Base-by-base conservation (phyloP, 768 basidiomycete genomes). In the Lentinula edodes region DNA sequence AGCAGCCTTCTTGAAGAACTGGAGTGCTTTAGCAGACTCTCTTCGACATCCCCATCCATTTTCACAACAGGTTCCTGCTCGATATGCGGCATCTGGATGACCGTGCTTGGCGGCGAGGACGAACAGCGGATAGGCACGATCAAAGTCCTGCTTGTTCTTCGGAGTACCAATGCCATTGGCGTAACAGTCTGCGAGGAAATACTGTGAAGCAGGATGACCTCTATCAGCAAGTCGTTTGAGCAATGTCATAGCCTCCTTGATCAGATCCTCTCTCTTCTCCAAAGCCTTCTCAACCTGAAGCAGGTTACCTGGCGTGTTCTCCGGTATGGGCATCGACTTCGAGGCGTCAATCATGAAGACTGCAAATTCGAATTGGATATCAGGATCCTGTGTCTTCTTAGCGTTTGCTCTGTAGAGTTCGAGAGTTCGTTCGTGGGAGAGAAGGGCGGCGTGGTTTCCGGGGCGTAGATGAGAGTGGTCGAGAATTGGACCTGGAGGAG, bases 261-360 rank as follows among this genome's bases (percentile, higher is more conserved):
- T 77, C 71, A 98, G 83, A 64, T 92, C 93, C 58, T 98, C 95
- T 41, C 90, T 82, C 71, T 91, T 91, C 70, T 89, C 88, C 20
- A 85, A 71, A 1, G 90, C 89, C 69, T 86, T 86, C 72, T 93
- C 92, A 61, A 93, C 88, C 45, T 90, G 85, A 71, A 93, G 80
- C 51, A 91, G 81, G 67, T 93, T 91, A 35, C 85, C 88, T 0
- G 84, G 80, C 2, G 88, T 88, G 15, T 77, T 81, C 2, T 76
- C 76, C 5, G 92, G 91, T 61, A 91, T 87, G 45, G 89, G 89
- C 71, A 94, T 84, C 2, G 89, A 86, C 74, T 96, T 97, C 53
- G 94, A 91, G 53, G 95, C 93, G 70, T 98, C 97, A 70, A 99
- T 90, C 91, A 98, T 95, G 81, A 98, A 98, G 8, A 95, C 93